Evolutionary conservation across 306 rosid genomes (phyloP).

Genomic region (Acacia acuminata): DNA sequence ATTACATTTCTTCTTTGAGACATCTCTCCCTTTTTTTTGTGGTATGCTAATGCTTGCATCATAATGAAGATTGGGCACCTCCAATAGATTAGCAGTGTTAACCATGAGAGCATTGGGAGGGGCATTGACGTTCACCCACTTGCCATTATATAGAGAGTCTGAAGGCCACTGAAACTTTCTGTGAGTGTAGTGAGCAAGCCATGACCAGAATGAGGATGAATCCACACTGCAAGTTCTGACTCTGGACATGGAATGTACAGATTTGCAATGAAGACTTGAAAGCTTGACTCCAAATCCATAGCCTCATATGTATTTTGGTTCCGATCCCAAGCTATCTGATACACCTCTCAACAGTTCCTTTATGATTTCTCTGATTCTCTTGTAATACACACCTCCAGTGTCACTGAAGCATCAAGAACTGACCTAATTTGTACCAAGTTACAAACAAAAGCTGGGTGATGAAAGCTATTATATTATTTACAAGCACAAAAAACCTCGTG

Average conservation of each 20-base stretch:
- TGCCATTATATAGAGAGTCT: slow-evolving; percentile 30
- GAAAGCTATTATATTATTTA: too few relatives aligned
- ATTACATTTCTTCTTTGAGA: too few relatives aligned
- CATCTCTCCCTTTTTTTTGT: too few relatives aligned
- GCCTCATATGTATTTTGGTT: slow-evolving; percentile 24
- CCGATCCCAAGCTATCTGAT: slow-evolving; percentile 13
- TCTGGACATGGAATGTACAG: slow-evolving; percentile 33
- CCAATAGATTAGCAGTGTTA: slow-evolving; percentile 28
- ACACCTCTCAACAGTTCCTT: not conserved
- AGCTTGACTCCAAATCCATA: slow-evolving; percentile 11
- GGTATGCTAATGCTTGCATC: too few relatives aligned
- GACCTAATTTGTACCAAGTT: too few relatives aligned
- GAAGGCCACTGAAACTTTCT: slow-evolving; percentile 33
- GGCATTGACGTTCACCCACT: slow-evolving; percentile 24
- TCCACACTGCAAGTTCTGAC: slow-evolving; percentile 32
- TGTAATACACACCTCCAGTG: not conserved
- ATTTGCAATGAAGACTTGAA: slow-evolving; percentile 23
- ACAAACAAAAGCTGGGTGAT: too few relatives aligned
- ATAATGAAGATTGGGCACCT: slow-evolving; percentile 3
- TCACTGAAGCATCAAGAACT: not conserved
- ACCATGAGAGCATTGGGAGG: slow-evolving; percentile 24
- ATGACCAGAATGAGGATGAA: slow-evolving; percentile 31
- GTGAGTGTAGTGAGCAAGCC: slow-evolving; percentile 22
- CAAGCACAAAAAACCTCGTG: too few relatives aligned
- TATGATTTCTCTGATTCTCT: not conserved